phyloP scores from a whole-genome alignment of 495 filamentous ascomycete genomes.

The Penicillium coffeae region DNA sequence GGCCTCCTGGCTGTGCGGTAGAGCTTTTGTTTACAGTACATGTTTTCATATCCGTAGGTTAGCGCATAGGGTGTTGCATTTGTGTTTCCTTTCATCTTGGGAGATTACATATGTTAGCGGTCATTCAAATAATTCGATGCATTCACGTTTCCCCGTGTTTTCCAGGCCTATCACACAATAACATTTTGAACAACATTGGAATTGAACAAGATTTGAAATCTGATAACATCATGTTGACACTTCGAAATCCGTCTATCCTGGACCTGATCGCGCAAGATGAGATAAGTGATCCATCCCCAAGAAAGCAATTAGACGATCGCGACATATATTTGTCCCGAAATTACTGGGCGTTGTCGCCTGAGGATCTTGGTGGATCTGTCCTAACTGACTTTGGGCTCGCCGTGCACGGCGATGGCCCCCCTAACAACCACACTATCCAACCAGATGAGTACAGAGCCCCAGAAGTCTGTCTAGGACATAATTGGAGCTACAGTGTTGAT shows the following conservation, averaged over 20 bases:
- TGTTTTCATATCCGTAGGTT: too few species aligned
- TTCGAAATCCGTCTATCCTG: neutral
- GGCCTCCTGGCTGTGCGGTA: conserved; percentile 43
- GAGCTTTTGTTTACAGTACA: neutral
- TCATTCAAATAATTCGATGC: too few species aligned
- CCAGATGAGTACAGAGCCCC: neutral
- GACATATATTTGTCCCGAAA: neutral
- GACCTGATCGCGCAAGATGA: neutral
- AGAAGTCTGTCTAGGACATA: neutral
- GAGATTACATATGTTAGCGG: too few species aligned
- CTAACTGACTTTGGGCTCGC: neutral
- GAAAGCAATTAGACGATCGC: neutral
- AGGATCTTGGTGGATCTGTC: neutral
- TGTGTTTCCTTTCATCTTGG: too few species aligned
- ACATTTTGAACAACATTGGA: too few species aligned
- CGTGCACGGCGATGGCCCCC: neutral
- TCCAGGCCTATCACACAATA: too few species aligned
- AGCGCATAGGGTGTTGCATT: too few species aligned
- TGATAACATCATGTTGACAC: neutral
- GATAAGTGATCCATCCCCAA: neutral
- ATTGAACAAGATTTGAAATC: neutral
- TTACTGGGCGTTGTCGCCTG: neutral
- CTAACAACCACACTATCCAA: neutral
- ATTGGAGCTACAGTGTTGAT: neutral
- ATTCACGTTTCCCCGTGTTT: too few species aligned